These are phyloP conservation scores for Trametes cinnabarina DNA, from an alignment of 768 basidiomycete genomes.

Conservation along the genomic window DNA sequence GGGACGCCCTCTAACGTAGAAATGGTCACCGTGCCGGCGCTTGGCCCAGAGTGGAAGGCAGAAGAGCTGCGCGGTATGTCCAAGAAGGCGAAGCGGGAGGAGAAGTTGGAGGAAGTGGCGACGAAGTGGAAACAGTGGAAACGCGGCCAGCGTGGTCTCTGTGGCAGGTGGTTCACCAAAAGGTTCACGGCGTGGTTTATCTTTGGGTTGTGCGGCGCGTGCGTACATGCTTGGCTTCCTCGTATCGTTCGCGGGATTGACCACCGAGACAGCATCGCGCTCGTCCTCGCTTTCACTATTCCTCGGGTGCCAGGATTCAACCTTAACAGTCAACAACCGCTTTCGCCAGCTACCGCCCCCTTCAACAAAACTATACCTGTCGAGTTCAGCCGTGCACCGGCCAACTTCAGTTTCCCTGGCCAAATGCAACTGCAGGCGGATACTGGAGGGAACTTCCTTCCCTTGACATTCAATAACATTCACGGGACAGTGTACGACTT, in stretches of 20 bases:
- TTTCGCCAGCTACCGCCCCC: conserved; percentile 54
- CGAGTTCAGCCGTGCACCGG: conserved; percentile 70
- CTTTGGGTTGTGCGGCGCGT: conserved; percentile 59
- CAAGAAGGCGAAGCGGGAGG: conserved; percentile 64
- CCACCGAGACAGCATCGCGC: conserved; percentile 46
- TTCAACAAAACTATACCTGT: conserved; percentile 58
- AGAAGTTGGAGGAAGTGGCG: conserved; percentile 44
- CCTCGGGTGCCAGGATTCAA: conserved; percentile 77
- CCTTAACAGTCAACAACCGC: conserved; percentile 57
- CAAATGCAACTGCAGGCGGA: conserved; percentile 73
- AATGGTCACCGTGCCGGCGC: conserved; percentile 86
- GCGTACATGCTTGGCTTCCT: conserved; percentile 30
- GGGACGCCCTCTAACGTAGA: conserved; percentile 58
- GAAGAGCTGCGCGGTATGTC: conserved; percentile 77
- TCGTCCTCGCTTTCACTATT: conserved; percentile 75
- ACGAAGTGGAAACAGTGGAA: conserved; percentile 75
- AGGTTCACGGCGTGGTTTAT: conserved; percentile 67
- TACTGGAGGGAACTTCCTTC: conserved; percentile 72
- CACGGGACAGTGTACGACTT: conserved; percentile 70
- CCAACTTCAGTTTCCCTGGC: conserved; percentile 90
- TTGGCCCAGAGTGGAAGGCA: conserved; percentile 88
- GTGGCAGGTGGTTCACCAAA: conserved; percentile 76
- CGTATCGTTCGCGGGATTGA: not conserved
- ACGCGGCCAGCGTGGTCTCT: conserved; percentile 75
- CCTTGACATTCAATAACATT: conserved; percentile 68